Conservation (phyloP, 805 yeast genomes). For the Ascoidea tarda region DNA sequence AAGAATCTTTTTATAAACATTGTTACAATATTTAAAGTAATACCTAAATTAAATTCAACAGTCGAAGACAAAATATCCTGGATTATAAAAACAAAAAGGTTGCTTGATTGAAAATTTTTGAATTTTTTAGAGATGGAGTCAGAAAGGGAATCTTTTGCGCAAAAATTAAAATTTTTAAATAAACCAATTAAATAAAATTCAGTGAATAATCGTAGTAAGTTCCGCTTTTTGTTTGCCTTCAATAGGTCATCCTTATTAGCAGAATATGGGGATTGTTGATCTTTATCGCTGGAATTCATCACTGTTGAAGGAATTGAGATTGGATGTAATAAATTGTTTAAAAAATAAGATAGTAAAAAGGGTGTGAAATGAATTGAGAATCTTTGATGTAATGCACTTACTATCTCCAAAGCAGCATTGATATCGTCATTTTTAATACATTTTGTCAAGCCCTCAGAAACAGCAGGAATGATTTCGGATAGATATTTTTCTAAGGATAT, state of each 20-base stretch:
- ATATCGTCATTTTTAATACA: conserved; percentile 44
- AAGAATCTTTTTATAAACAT: background rate
- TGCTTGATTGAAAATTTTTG: background rate
- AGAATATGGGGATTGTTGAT: conserved; percentile 10
- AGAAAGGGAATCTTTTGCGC: conserved; percentile 28
- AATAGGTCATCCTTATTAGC: conserved; percentile 28
- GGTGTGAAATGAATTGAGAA: conserved; percentile 43
- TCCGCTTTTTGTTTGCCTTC: conserved; percentile 27
- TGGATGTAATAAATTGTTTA: conserved; percentile 19
- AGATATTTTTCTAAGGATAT: conserved; percentile 63
- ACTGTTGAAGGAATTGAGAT: conserved; percentile 12
- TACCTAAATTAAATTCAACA: background rate
- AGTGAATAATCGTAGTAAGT: conserved; percentile 32
- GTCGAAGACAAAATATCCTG: background rate
- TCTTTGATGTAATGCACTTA: conserved; percentile 66
- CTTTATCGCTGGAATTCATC: conserved; percentile 12
- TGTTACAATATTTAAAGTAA: background rate
- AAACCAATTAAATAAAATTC: conserved; percentile 50
- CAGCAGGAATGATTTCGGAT: conserved; percentile 49
- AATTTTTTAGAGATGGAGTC: conserved; percentile 1
- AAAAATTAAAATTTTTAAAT: conserved; percentile 29
- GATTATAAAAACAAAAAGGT: background rate
- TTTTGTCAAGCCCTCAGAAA: conserved; percentile 45
- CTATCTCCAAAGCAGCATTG: conserved; percentile 47
- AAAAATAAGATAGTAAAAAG: conserved; percentile 25